Percentiles rank a stretch among this genome's conserved stretches.
Conservation (phyloP, 108 stramenopile genomes). For the Hondaea fermentalgiana region DNA sequence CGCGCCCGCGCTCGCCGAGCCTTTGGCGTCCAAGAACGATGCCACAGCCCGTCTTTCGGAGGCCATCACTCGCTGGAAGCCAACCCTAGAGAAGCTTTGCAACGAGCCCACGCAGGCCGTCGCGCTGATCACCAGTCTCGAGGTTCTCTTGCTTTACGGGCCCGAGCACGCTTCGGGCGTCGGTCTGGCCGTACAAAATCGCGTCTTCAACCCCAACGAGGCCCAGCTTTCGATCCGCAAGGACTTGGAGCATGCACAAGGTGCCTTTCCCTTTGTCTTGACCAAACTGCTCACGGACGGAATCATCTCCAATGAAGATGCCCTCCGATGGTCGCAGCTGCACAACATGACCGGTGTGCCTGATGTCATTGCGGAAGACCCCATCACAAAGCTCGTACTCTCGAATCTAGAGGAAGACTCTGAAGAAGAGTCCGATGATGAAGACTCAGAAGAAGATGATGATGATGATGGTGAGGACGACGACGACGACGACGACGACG, state of each 20-base stretch:
- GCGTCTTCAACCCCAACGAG: not conserved
- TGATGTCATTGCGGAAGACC: not conserved
- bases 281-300: not conserved
- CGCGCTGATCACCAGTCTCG: not conserved
- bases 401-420: not conserved
- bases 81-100: not conserved
- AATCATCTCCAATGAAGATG: not conserved
- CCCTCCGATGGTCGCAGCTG: not conserved
- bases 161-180: not conserved
- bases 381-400: not conserved
- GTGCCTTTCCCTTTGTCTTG: not conserved
- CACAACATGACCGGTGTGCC: not conserved
- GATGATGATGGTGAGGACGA: not conserved
- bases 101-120: not conserved
- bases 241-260: not conserved
- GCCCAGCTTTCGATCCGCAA: not conserved
- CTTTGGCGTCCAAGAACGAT: not conserved
- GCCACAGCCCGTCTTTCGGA: not conserved
- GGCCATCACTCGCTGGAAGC: not conserved
- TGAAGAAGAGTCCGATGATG: not conserved
- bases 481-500: not conserved
- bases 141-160: not conserved
- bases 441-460: not conserved
- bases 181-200: not conserved
- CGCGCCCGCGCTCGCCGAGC: not conserved